These are phyloP conservation scores for Camellia lanceoleosa DNA, from an alignment of 148 eudicot genomes.

Conservation along the genomic window DNA sequence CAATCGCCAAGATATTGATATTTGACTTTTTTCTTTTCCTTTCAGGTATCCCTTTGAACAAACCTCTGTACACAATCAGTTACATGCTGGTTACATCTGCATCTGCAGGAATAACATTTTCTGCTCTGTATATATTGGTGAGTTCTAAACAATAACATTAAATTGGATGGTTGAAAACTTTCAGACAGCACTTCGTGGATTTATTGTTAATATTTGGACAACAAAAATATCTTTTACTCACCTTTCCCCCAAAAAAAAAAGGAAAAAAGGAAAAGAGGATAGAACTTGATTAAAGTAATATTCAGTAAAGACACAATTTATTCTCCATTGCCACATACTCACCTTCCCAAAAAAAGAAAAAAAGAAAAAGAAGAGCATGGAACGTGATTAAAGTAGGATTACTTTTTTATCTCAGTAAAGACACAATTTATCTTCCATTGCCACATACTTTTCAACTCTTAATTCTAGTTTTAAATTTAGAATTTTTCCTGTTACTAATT, in stretches of 20 bases:
- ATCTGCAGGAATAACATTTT: constrained; percentile 67
- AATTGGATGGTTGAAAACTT: neutral
- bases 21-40: constrained; percentile 10
- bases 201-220: neutral
- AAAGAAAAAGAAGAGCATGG: too few species aligned
- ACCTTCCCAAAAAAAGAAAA: too few species aligned
- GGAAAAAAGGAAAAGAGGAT: neutral
- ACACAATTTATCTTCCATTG: neutral
- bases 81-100: constrained; percentile 70
- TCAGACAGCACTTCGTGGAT: neutral
- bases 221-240: neutral
- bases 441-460: neutral
- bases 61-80: constrained; percentile 71
- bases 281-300: too few species aligned
- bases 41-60: constrained; percentile 76
- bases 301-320: too few species aligned
- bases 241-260: neutral
- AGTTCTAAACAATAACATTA: constrained; percentile 22
- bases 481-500: neutral
- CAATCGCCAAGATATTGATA: neutral
- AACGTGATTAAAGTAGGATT: too few species aligned
- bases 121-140: constrained; percentile 64
- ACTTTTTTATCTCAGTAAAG: too few species aligned
- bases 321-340: too few species aligned
- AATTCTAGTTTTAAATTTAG: neutral